Conservation (phyloP, 768 basidiomycete species). For the Austroboletus festivus region DNA sequence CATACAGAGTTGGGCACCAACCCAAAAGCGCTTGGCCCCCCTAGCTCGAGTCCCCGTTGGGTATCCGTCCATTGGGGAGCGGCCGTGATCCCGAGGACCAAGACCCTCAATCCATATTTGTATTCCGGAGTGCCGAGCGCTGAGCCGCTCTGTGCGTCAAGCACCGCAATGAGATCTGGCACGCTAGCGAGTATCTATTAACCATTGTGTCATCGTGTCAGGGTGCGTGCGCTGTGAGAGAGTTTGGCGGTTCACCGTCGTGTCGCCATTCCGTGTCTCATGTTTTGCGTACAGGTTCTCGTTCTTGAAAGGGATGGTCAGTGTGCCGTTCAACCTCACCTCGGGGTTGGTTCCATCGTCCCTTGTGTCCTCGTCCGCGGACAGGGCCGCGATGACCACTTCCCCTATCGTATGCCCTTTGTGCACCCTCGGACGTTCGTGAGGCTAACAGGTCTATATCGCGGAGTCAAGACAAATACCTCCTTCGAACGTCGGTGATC, state of each 20-base stretch:
- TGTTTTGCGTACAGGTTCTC: constrained; percentile 55
- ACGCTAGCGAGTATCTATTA: constrained; percentile 50
- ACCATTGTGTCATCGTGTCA: constrained; percentile 10
- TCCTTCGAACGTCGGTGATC: constrained; percentile 48
- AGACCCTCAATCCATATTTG: constrained; percentile 56
- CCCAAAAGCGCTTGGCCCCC: constrained; percentile 56
- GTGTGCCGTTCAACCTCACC: constrained; percentile 27
- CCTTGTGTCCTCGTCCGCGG: constrained; percentile 28
- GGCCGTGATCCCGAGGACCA: constrained; percentile 46
- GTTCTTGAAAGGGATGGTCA: constrained; percentile 61
- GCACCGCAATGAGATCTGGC: constrained; percentile 62
- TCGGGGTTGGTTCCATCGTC: constrained; percentile 19
- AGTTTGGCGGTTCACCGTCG: constrained; percentile 11
- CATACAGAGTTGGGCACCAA: constrained; percentile 22
- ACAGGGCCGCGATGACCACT: constrained; percentile 29
- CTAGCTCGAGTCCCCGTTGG: constrained; percentile 44
- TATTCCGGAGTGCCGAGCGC: constrained; percentile 65
- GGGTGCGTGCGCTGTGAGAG: neutral
- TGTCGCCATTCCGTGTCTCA: constrained; percentile 28
- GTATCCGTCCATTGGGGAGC: constrained; percentile 56
- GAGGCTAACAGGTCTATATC: neutral
- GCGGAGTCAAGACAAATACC: constrained; percentile 12
- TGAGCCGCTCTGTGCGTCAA: constrained; percentile 60
- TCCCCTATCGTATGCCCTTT: constrained; percentile 42
- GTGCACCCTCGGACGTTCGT: constrained; percentile 19